phyloP scores from a whole-genome alignment of 768 basidiomycete species.

The Bullera alba region DNA sequence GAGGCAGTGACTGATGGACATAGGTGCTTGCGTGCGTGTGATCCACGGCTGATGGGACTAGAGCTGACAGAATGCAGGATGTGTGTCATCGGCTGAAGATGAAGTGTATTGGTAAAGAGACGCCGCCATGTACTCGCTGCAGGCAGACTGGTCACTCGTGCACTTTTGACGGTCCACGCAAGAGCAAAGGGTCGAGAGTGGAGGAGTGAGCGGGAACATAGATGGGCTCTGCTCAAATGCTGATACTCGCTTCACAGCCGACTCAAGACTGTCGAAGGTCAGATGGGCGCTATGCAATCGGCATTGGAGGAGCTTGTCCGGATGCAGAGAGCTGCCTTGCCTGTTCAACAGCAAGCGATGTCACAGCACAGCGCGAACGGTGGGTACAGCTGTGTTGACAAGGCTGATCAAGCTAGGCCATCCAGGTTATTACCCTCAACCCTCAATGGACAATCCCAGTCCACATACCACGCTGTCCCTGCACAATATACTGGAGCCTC shows the following conservation, averaged over 20 bases:
- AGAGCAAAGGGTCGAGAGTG: constrained; percentile 31
- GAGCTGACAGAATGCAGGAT: constrained; percentile 10
- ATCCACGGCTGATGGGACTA: too few species aligned
- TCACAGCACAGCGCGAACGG: too few species aligned
- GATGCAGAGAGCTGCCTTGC: background rate
- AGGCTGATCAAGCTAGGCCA: too few species aligned
- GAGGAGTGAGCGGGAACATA: constrained; percentile 23
- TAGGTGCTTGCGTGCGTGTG: too few species aligned
- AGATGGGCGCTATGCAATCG: constrained; percentile 30
- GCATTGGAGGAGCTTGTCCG: constrained; percentile 27
- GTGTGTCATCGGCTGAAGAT: constrained; percentile 41
- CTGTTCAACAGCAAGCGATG: background rate
- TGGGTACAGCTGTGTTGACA: too few species aligned
- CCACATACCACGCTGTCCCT: too few species aligned
- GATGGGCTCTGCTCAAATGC: too few species aligned
- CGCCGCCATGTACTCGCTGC: constrained; percentile 37
- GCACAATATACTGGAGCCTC: too few species aligned
- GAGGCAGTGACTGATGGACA: too few species aligned
- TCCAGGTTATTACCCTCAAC: too few species aligned
- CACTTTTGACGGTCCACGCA: constrained; percentile 37
- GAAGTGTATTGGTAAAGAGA: constrained; percentile 39
- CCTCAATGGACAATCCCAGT: too few species aligned
- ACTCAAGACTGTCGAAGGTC: constrained; percentile 28
- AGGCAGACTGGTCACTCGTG: constrained; percentile 27
- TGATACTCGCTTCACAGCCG: constrained; percentile 15